Evolutionary conservation across 2,329 filamentous ascomycete genomes (phyloP).

Genomic region (Epichloe hybrida): DNA sequence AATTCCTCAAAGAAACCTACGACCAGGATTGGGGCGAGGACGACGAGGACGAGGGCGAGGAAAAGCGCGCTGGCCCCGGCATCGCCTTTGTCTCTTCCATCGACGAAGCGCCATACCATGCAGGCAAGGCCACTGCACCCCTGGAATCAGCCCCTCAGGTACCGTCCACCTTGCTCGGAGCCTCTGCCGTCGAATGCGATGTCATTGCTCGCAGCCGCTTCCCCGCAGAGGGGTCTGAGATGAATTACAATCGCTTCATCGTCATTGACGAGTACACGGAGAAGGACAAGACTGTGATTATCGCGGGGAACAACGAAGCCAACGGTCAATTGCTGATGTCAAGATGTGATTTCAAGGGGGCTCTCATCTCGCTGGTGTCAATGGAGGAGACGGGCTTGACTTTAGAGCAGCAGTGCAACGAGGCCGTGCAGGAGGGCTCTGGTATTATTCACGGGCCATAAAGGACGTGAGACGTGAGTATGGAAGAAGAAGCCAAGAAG

Average conservation of each 20-base stretch:
- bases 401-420: neutral
- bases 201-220: neutral
- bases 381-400: neutral
- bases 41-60: neutral
- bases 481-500: too few species aligned
- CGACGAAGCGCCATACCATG: neutral
- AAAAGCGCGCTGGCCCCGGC: neutral
- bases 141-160: neutral
- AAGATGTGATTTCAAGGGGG: neutral
- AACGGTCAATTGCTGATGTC: neutral
- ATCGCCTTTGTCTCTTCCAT: neutral
- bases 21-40: neutral
- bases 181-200: neutral
- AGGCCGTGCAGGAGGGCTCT: neutral
- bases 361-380: neutral
- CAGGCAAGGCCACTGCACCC: neutral
- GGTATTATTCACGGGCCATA: neutral
- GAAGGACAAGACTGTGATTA: neutral
- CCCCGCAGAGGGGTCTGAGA: neutral
- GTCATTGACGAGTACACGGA: neutral
- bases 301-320: neutral
- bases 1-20: neutral
- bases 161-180: neutral
- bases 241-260: neutral
- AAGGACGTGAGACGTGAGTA: neutral